Conservation (phyloP, 2,329 filamentous ascomycete species). For the Penicillium glabrum region DNA sequence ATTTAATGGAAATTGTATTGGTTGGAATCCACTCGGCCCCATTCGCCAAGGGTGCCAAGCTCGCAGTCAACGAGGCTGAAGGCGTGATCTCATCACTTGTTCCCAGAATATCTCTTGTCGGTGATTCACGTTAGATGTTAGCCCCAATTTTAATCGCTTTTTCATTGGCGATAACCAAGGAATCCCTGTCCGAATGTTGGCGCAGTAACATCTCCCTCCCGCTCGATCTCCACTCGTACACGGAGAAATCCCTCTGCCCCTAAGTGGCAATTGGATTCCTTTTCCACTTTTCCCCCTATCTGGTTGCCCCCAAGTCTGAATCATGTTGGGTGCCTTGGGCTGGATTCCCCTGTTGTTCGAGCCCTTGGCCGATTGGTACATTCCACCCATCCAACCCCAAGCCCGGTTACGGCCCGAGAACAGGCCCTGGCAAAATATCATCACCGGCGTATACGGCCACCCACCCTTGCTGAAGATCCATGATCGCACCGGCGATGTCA, state of each 20-base stretch:
- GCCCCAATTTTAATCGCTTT: background rate
- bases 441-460: conserved; percentile 19
- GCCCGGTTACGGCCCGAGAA: conserved; percentile 17
- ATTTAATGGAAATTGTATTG: background rate
- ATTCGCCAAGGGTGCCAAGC: background rate
- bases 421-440: conserved; percentile 19
- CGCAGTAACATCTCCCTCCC: background rate
- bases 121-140: background rate
- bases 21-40: background rate
- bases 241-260: background rate
- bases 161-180: background rate
- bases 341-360: conserved; percentile 19
- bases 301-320: background rate
- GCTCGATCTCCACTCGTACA: conserved; percentile 2
- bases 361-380: conserved; percentile 13
- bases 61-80: background rate
- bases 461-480: conserved; percentile 22
- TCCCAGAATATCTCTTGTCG: background rate
- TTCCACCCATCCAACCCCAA: conserved; percentile 21
- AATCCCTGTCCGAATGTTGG: background rate
- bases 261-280: background rate
- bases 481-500: conserved; percentile 16
- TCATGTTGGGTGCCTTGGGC: conserved; percentile 17
- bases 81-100: background rate
- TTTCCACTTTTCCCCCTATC: background rate